Percentiles rank a stretch among this genome's conserved stretches.
These are phyloP conservation scores for Triticum turgidum DNA, from an alignment of 176 grass and related monocot genomes.

Conservation along the genomic window DNA sequence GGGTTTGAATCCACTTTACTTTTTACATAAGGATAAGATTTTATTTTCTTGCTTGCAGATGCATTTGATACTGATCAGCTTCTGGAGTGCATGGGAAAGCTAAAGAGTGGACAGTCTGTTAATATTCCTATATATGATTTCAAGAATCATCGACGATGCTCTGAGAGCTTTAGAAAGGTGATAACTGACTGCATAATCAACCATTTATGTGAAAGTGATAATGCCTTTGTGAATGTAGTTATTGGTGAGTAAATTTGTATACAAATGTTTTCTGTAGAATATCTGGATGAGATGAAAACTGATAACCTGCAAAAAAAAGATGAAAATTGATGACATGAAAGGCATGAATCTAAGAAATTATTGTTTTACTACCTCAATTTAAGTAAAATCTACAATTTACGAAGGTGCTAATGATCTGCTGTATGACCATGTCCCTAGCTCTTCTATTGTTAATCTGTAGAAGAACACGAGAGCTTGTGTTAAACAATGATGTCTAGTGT, in stretches of 20 bases:
- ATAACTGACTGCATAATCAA: neutral
- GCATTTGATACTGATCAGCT: constrained; percentile 83
- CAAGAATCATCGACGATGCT: constrained; percentile 69
- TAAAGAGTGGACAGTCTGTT: constrained; percentile 66
- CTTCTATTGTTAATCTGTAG: neutral
- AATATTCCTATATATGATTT: constrained; percentile 93
- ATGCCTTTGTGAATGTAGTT: neutral
- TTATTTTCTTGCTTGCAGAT: constrained; percentile 45
- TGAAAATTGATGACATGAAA: too few relatives aligned
- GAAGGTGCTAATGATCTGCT: neutral
- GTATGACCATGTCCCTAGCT: neutral
- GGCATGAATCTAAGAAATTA: neutral
- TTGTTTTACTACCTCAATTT: constrained; percentile 5
- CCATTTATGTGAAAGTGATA: constrained; percentile 3
- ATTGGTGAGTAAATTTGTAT: neutral
- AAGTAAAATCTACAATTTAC: neutral
- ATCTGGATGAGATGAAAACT: neutral
- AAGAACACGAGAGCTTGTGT: neutral
- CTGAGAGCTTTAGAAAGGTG: constrained; percentile 65
- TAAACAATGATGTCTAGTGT: neutral
- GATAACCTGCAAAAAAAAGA: too few relatives aligned
- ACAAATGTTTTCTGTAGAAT: neutral
- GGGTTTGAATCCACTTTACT: neutral
- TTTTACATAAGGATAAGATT: constrained; percentile 1
- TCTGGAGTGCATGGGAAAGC: constrained; percentile 76